phyloP scores from a whole-genome alignment of 2,329 filamentous ascomycete species.

The Fusarium tuaranense region DNA sequence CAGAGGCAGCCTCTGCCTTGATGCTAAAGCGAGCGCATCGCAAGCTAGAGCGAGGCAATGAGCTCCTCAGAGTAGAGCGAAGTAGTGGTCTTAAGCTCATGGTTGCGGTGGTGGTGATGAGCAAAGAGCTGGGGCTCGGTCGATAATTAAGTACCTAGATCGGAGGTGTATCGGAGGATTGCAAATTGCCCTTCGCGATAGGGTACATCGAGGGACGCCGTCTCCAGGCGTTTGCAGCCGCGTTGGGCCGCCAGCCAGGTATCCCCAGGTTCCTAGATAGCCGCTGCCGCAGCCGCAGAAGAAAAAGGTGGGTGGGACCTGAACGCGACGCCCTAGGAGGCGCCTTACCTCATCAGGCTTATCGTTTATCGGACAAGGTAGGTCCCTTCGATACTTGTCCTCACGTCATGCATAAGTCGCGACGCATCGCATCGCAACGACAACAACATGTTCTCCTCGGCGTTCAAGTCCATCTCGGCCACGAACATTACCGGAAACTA shows the following conservation, averaged over 20 bases:
- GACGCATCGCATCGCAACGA: conserved; percentile 8
- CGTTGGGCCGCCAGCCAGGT: conserved; percentile 36
- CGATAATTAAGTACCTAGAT: conserved; percentile 31
- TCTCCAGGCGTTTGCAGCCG: conserved; percentile 42
- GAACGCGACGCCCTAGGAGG: conserved; percentile 4
- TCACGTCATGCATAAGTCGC: conserved; percentile 16
- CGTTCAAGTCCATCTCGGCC: conserved; percentile 91
- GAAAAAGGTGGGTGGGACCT: neutral
- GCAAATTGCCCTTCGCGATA: conserved; percentile 37
- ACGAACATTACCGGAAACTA: conserved; percentile 95
- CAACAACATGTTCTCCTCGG: conserved; percentile 85
- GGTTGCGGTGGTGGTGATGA: neutral
- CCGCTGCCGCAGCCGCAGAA: neutral
- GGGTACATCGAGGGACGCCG: conserved; percentile 42
- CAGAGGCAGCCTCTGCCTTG: conserved; percentile 61
- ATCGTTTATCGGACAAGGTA: conserved; percentile 9
- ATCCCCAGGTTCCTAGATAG: conserved; percentile 29
- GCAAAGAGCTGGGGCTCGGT: neutral
- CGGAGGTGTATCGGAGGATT: conserved; percentile 46
- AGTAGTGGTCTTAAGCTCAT: conserved; percentile 46
- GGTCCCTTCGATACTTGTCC: conserved; percentile 10
- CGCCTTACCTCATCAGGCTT: conserved; percentile 23
- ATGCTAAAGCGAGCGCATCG: conserved; percentile 62
- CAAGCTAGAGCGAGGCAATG: conserved; percentile 51
- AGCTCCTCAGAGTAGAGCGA: conserved; percentile 50